Percentiles rank a stretch among this genome's conserved stretches.
These are phyloP conservation scores for Maudiozyma bulderi DNA, from an alignment of 805 yeast genomes.

Conservation along the genomic window DNA sequence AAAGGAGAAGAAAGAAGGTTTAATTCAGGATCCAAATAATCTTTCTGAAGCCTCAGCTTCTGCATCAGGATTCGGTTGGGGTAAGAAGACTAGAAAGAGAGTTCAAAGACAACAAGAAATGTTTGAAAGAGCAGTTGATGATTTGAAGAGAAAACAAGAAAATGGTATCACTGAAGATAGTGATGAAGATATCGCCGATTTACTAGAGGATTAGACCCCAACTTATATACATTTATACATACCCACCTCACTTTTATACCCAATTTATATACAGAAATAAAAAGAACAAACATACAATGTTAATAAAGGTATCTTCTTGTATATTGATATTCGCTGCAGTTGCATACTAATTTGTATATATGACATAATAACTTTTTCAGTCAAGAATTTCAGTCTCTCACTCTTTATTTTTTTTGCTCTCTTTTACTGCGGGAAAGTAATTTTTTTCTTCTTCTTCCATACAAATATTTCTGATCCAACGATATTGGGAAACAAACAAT, in stretches of 20 bases:
- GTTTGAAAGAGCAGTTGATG: conserved; percentile 39
- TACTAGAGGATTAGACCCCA: conserved; percentile 43
- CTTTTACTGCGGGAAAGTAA: no score
- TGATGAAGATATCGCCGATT: conserved; percentile 61
- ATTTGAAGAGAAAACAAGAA: conserved; percentile 33
- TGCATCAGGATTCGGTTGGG: conserved; percentile 59
- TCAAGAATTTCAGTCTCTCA: not conserved
- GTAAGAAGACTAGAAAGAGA: conserved; percentile 58
- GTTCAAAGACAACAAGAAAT: conserved; percentile 46
- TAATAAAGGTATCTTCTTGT: no score
- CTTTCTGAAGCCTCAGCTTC: conserved; percentile 17
- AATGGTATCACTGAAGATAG: conserved; percentile 40
- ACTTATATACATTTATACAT: not conserved
- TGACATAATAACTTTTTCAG: not conserved
- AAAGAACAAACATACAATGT: no score
- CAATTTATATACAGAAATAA: not conserved
- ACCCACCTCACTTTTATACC: not conserved
- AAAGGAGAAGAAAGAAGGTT: conserved; percentile 30
- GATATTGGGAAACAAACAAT: no score
- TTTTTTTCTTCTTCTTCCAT: no score
- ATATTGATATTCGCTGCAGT: no score
- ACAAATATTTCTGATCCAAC: no score
- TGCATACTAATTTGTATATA: no score
- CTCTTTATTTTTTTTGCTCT: not conserved
- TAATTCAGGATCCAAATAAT: conserved; percentile 30